Base-by-base conservation (phyloP, 306 rosid genomes). In the Pyrus communis region DNA sequence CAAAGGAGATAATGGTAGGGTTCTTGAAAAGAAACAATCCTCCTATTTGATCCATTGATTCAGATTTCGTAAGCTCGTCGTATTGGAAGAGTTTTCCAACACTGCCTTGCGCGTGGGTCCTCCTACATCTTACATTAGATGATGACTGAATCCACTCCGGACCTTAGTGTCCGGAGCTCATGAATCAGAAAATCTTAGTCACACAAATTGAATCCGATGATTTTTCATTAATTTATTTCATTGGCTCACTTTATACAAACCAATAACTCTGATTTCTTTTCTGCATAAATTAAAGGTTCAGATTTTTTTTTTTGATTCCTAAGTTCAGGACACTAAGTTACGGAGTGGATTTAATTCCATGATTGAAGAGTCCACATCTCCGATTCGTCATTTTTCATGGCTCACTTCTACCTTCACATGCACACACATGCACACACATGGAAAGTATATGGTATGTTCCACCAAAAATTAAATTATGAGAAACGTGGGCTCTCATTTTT, bases 1-100 rank as follows among this genome's bases (percentile, higher is more conserved):
- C 75, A 79, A 65, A 69, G 70, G 54, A 87, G 88, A 79, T 78
- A 75, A 80, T 84, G 89, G 88, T 92, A 80, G 91, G 92, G 88
- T 80, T 87, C 9, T 80, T 11, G 62, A 57, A n/a, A 57, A 57
- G 2, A 22, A 3, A 74, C 81, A 75, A 43, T 81, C 83, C 74
- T 58, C 23, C 27, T 60, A 33, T 42, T 66, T 22, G 43, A 31
- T 30, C 67, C n/a, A 13, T 12, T 1, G 17, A 11, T 62, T 62
- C 40, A 62, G 67, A 62, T 62, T 62, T 62, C 55, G 55, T 49
- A 21, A 49, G 55, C 21, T 49, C 55, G 55, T 49, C 21, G 55
- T 49, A 49, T 49, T 28, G 30, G 73, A 70, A 75, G 81, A 52
- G 70, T 62, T 60, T 68, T 28, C 58, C 68, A 84, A 14, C 35